A percentile compares a stretch with the other conserved stretches of the same genome.
phyloP scores from a whole-genome alignment of 768 basidiomycete species.

The Russula lepida region DNA sequence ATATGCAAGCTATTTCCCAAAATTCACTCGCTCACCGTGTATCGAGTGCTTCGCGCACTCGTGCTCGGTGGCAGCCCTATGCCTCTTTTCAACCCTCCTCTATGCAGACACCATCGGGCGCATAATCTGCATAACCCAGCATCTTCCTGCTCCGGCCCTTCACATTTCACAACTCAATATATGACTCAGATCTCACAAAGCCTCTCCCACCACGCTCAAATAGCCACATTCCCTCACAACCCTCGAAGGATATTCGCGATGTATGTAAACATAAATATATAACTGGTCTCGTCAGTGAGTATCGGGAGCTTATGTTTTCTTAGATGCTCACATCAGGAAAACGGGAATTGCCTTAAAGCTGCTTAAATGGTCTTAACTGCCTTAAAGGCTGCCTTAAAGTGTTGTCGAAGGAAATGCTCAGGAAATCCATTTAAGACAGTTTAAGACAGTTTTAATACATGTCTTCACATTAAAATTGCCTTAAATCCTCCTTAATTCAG shows the following conservation, averaged over 20 bases:
- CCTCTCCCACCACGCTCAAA: conserved; percentile 24
- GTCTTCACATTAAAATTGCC: no score
- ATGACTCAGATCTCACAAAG: conserved; percentile 29
- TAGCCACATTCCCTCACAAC: conserved; percentile 24
- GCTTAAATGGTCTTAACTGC: no score
- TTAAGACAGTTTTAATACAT: no score
- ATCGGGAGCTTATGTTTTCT: no score
- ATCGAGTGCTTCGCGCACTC: conserved; percentile 51
- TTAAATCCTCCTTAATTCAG: no score
- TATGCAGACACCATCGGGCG: conserved; percentile 33
- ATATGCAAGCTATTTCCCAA: conserved; percentile 35
- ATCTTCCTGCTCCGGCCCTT: conserved; percentile 11
- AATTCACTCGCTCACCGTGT: conserved; percentile 63
- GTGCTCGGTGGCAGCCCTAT: conserved; percentile 81
- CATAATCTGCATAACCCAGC: conserved; percentile 24
- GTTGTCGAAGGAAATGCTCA: no score
- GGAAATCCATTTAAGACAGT: no score
- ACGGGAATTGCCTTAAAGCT: no score
- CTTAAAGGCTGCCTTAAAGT: no score
- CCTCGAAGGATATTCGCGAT: conserved; percentile 30
- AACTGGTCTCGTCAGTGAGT: conserved; percentile 61
- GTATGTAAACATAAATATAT: conserved; percentile 60
- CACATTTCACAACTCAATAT: conserved; percentile 23
- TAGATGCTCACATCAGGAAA: no score
- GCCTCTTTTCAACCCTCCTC: conserved; percentile 28